Percentiles rank a stretch among this genome's conserved stretches.
Conservation (phyloP, 2,329 filamentous ascomycete species). For the Cercospora nicotianae region DNA sequence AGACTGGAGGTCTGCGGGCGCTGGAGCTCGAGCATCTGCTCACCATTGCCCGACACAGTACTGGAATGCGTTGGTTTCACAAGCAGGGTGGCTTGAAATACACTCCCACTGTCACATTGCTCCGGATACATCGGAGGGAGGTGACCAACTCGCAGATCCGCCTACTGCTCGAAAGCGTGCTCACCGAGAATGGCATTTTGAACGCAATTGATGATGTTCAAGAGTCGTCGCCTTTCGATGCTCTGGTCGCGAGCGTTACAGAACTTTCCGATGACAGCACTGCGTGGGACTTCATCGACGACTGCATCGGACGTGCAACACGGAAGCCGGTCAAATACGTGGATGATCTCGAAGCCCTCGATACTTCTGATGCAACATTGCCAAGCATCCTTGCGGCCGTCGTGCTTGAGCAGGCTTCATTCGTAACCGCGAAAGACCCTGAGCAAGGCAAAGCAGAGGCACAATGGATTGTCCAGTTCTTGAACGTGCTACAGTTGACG, state of each 20-base stretch:
- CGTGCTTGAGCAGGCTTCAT: slow-evolving; percentile 76
- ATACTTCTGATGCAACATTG: slow-evolving; percentile 29
- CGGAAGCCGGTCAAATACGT: slow-evolving; percentile 81
- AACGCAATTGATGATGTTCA: not conserved
- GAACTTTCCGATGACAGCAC: slow-evolving; percentile 31
- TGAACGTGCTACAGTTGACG: slow-evolving; percentile 22
- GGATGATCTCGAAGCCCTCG: slow-evolving; percentile 59
- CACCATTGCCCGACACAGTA: slow-evolving; percentile 74
- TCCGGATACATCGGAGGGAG: slow-evolving; percentile 56
- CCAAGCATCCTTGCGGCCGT: slow-evolving; percentile 68
- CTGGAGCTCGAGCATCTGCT: slow-evolving; percentile 81
- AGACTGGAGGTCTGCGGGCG: slow-evolving; percentile 56
- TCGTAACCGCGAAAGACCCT: slow-evolving; percentile 39
- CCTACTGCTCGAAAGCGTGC: slow-evolving; percentile 44
- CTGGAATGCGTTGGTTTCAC: slow-evolving; percentile 87
- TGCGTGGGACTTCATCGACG: slow-evolving; percentile 74
- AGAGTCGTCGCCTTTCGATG: slow-evolving; percentile 41
- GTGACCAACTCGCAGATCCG: slow-evolving; percentile 43
- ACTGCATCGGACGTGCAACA: slow-evolving; percentile 74
- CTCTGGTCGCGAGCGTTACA: slow-evolving; percentile 49
- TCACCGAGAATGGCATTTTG: slow-evolving; percentile 56
- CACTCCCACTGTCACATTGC: slow-evolving; percentile 71
- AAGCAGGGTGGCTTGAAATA: slow-evolving; percentile 63
- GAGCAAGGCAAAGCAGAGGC: slow-evolving; percentile 17
- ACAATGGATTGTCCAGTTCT: slow-evolving; percentile 28